phyloP scores from a whole-genome alignment of 768 basidiomycete genomes.

The Leccinum incarnatum region DNA sequence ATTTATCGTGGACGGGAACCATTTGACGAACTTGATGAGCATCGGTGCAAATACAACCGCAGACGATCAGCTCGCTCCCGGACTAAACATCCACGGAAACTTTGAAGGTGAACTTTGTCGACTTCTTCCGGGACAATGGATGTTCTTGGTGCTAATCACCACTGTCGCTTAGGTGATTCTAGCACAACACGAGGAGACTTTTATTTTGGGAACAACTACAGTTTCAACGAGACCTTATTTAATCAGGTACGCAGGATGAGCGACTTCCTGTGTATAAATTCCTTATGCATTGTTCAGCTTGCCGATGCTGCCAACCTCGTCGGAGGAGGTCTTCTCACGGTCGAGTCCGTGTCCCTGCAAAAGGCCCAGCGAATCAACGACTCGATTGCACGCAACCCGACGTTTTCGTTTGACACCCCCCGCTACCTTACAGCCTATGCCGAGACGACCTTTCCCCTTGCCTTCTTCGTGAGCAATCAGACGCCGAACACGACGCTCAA shows the following conservation, averaged over 20 bases:
- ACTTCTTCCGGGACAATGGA: not conserved
- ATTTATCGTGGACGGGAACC: slow-evolving; percentile 28
- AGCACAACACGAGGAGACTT: slow-evolving; percentile 25
- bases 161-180: slow-evolving; percentile 16
- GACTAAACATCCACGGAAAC: slow-evolving; percentile 23
- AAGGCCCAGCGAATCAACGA: slow-evolving; percentile 25
- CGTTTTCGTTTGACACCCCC: slow-evolving; percentile 20
- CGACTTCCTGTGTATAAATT: not conserved
- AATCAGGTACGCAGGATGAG: slow-evolving; percentile 10
- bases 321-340: slow-evolving; percentile 16
- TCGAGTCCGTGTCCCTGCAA: slow-evolving; percentile 22
- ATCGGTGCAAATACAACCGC: slow-evolving; percentile 25
- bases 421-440: slow-evolving; percentile 21
- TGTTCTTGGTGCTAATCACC: not conserved
- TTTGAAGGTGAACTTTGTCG: slow-evolving; percentile 17
- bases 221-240: slow-evolving; percentile 28
- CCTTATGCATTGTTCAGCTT: slow-evolving; percentile 10
- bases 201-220: slow-evolving; percentile 26
- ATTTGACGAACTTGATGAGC: slow-evolving; percentile 27
- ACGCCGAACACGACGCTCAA: slow-evolving; percentile 17
- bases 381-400: slow-evolving; percentile 26
- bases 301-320: slow-evolving; percentile 16
- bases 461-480: slow-evolving; percentile 25
- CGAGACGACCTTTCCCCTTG: slow-evolving; percentile 22
- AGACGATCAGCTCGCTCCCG: slow-evolving; percentile 10